Conservation (phyloP, 2,329 filamentous ascomycete genomes). For the Penicillium sp. region DNA sequence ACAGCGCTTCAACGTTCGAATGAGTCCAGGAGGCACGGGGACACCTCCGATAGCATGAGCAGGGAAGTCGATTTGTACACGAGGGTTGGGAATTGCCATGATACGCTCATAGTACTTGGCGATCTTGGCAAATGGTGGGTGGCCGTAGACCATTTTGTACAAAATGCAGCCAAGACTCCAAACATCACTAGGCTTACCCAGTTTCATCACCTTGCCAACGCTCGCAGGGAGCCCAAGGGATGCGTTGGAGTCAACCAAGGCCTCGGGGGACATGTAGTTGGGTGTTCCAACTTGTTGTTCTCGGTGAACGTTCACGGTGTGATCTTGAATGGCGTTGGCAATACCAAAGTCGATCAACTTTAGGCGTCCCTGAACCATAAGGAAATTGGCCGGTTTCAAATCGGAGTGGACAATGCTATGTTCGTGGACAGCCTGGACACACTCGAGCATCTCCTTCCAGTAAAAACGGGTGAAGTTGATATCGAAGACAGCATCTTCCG, state of each 20-base stretch:
- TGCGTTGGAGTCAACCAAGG: constrained; percentile 82
- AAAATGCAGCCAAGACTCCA: constrained; percentile 97
- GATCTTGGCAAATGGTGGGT: constrained; percentile 92
- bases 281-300: constrained; percentile 94
- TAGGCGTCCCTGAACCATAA: constrained; percentile 82
- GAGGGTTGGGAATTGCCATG: constrained; percentile 52
- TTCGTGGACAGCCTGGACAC: constrained; percentile 83
- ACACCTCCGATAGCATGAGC: constrained; percentile 48
- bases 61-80: constrained; percentile 50
- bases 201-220: constrained; percentile 77
- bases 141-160: constrained; percentile 97
- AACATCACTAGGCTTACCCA: constrained; percentile 93
- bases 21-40: constrained; percentile 55
- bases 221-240: constrained; percentile 50
- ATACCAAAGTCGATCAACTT: constrained; percentile 99
- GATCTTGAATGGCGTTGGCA: constrained; percentile 93
- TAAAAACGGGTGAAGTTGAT: constrained; percentile 92
- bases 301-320: constrained; percentile 96
- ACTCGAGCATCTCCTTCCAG: constrained; percentile 99
- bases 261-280: constrained; percentile 98
- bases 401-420: constrained; percentile 95
- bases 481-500: constrained; percentile 75
- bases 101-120: constrained; percentile 82
- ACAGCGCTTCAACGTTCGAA: constrained; percentile 58
- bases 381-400: constrained; percentile 95